Evolutionary conservation across 129 eudicot species (phyloP), one percentile per base, ranked within the genome.

Genomic region (Lactuca sativa): DNA sequence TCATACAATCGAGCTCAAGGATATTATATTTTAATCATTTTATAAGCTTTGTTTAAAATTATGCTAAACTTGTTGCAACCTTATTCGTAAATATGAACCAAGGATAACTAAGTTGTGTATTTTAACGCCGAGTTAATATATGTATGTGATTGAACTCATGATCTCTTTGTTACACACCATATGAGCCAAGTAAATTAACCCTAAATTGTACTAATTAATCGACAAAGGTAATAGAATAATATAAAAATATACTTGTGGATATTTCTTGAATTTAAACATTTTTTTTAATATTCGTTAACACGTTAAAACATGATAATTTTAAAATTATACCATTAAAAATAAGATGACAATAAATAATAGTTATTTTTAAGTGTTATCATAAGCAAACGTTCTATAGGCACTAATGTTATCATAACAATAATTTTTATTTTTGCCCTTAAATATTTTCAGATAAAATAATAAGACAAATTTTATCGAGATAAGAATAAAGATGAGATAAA

Each of bases 401-500:
- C 16, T 40, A 16, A 17, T 17, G 13, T 53, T 2, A 53, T 17
- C 58, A 14, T 4, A 53, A 15, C 58, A 15, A 15, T 53, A 5
- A n/a, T 16, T 16, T 53, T 53, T 4, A 59, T 34, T 6, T 0
- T n/a, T 36, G 9, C 6, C 8, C n/a, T 12, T 32, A 36, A n/a
- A 0, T 13, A 6, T 6, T 34, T 33, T 36, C 9, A 6, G 43
- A 48, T 49, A 32, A 33, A 15, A 14, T 33, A 4, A 32, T 40
- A 54, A 40, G n/a, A 31, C n/a, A 15, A 64, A 10, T 30, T 54
- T 43, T 21, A 30, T 64, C 34, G 7, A n/a, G 57, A 33, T 12
- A 32, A 21, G 34, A 65, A 65, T 65, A 5, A 55, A 31, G 18
- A 75, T 58, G 71, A 75, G 51, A 67, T 75, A 64, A 74, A 56